Evolutionary conservation across 2,329 filamentous ascomycete species (phyloP), one percentile per base, ranked within the genome.

Genomic region (Trichoderma atroviride): DNA sequence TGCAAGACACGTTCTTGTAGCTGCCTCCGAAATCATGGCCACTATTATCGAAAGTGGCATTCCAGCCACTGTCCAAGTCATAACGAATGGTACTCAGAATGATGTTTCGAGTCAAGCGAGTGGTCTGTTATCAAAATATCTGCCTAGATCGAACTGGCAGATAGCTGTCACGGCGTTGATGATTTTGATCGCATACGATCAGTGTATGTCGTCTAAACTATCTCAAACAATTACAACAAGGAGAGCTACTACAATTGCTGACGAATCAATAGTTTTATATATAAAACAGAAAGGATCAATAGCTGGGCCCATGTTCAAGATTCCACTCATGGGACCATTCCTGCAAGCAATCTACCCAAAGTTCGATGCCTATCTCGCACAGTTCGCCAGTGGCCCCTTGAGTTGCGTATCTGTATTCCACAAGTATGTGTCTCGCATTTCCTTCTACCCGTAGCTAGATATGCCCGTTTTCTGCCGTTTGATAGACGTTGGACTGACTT

Each of bases 391-490:
- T 19, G 63, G 63, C 3, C 63, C 63, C 37, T 29, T 67, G 6
- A 67, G 63, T 24, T 67, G 63, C 29, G 55, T 67, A 29, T 67
- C 63, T 37, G 63, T 67, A 16, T 67, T 67, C 16, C 63, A 67
- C 40, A 59, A 67, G 63, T 67, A 67, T n/a, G 63, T 43, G 13
- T 6, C 16, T 19, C 7, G 10, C 6, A 59, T n/a, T 19, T 24
- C 0, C 7, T 43, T 16, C 29, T 19, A 19, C 0, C 11, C 7
- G 0, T 27, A 7, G 13, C 11, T 37, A 11, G 35, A 29, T 2
- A 22, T 27, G 19, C 16, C 22, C 29, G 5, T 29, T 14, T n/a
- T 4, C 13, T 29, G n/a, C 11, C 3, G 9, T n/a, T 27, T 33
- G 11, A 0, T 2, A 58, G 11, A 2, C 22, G 19, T 13, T 19